These are phyloP conservation scores for Cytospora mali DNA, from an alignment of 2,329 filamentous ascomycete species.

Conservation along the genomic window DNA sequence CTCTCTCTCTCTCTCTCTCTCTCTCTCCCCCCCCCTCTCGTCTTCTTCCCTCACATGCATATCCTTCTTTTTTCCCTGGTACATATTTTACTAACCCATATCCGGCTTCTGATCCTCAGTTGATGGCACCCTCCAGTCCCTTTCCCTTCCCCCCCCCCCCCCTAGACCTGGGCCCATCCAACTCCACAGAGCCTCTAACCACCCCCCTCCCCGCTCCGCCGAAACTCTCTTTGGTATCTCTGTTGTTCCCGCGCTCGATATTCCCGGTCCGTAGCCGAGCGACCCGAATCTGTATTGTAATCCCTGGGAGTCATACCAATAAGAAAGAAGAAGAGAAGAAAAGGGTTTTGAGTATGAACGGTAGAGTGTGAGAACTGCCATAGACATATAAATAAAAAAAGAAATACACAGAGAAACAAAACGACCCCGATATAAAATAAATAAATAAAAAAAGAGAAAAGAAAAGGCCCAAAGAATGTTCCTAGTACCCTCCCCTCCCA, in stretches of 20 bases:
- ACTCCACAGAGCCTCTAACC: no score
- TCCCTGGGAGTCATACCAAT: neutral
- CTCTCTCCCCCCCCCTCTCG: no score
- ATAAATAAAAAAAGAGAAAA: constrained; percentile 9
- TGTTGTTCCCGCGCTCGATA: neutral
- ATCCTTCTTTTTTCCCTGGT: no score
- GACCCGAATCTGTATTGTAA: neutral
- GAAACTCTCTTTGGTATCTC: neutral
- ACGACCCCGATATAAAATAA: constrained; percentile 26
- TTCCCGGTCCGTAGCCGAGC: neutral
- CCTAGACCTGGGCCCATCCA: neutral
- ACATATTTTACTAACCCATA: no score
- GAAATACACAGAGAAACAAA: constrained; percentile 29
- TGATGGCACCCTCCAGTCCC: no score
- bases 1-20: no score
- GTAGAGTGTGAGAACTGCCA: no score
- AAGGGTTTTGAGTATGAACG: constrained; percentile 24
- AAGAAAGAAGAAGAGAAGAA: constrained; percentile 28
- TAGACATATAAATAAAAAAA: constrained; percentile 29
- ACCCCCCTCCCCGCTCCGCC: no score
- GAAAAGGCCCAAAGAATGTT: neutral
- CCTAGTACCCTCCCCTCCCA: no score
- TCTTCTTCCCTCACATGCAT: no score
- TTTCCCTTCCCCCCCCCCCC: no score
- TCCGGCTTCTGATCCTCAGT: no score